Evolutionary conservation across 176 grass and related monocot species (phyloP), one percentile per base, ranked within the genome.

Genomic region (Dendrocalamus sinicus): DNA sequence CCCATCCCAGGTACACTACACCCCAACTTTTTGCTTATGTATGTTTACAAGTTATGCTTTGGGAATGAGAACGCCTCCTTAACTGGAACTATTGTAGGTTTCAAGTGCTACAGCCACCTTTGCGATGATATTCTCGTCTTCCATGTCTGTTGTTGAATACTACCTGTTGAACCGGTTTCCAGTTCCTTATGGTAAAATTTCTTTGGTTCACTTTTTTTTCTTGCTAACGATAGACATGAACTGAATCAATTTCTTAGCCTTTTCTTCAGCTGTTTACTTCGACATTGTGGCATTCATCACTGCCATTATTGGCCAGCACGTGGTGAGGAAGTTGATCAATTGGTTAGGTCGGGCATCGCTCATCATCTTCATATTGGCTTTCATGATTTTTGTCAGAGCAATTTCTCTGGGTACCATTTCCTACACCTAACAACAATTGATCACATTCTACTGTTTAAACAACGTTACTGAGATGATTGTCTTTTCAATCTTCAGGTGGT

Each of bases 381-480:
- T 83, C 70, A 98, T 88, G 69, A 95, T 98, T 40, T 95, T 98
- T 8, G 75, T 91, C 63, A 98, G 96, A 17, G 96, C 96, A 19
- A 63, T 95, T 89, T 95, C 91, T 45, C 88, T 98, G 2, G 30
- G 96, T 98, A 91, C 4, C 28, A 57, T 37, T 30, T 47, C 78
- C 13, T 71, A 45, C 40, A 17, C 73, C 23, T 60, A 3, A 77
- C 53, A 14, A n/a, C n/a, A 50, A 26, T 76, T 73, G 60, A 61
- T 22, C 0, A 24, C 44, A 48, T 62, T 30, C 4, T 24, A 39
- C 12, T 63, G 67, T 52, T 69, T 23, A 12, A 35, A 69, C 11
- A 26, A 59, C 30, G 54, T 81, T 86, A 67, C 51, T 11, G 37
- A 30, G 20, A 30, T 39, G 39, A 70, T 51, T 24, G 12, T 59